Evolutionary conservation across 208 protist species (phyloP), one percentile per base, ranked within the genome.

Genomic region (Trypanosoma platydactyli): DNA sequence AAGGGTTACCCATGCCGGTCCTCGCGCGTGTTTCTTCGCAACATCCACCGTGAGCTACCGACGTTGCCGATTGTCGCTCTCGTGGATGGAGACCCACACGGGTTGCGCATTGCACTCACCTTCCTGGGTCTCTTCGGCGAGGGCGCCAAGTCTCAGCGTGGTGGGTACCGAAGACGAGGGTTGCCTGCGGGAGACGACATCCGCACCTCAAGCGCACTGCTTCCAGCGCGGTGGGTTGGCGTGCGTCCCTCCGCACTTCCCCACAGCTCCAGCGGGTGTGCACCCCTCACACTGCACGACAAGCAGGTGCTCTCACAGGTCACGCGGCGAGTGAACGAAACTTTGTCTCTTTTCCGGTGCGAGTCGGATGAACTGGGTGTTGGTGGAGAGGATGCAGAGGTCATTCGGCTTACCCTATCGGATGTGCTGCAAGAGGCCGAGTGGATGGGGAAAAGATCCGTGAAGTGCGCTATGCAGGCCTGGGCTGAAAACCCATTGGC

Each of bases 21-120:
- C 13, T 40, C 86, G 1, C 84, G 77, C n/a, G 18, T 60, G 16
- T 68, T 85, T 59, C 63, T 93, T 27, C 80, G 64, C 12, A 79
- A 76, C 29, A 40, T 84, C 18, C 83, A 91, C 70, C 64, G 61
- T 7, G 60, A 68, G 42, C 68, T 71, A 62, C 82, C 84, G 5
- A 7, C 24, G 5, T 40, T 92, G 22, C 80, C 81, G 24, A 54
- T 92, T 40, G 46, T 81, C 59, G 68, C 64, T 16, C 76, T 95
- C 27, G 86, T 91, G 4, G 89, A 95, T 45, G 89, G 86, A 7
- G 89, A 95, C 64, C 84, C 87, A 22, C 86, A 95, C 48, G 89
- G 89, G 1, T 24, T 95, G 42, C 64, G 67, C 54, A 95, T 95
- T 45, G 66, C 76, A 15, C 75, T 95, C 15, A 85, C 81, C 3